These are phyloP conservation scores for Epichloe scottii DNA, from an alignment of 2,329 filamentous ascomycete genomes.

Conservation along the genomic window DNA sequence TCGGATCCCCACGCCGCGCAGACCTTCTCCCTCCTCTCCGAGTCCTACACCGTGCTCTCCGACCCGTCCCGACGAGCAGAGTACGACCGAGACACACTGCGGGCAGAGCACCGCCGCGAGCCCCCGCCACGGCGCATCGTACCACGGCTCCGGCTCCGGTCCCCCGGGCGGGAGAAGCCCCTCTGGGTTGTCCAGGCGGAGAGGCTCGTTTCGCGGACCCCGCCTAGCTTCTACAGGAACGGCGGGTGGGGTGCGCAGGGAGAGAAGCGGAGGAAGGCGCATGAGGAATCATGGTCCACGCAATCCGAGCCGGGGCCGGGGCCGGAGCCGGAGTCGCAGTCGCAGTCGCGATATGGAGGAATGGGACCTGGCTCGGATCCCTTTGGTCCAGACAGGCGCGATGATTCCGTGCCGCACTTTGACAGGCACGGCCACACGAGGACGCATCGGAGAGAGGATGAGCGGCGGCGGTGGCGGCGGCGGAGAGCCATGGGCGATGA, in stretches of 20 bases:
- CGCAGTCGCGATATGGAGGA: conserved; percentile 23
- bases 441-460: conserved; percentile 56
- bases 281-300: conserved; percentile 28
- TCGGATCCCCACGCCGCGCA: conserved; percentile 56
- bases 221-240: conserved; percentile 74
- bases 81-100: conserved; percentile 65
- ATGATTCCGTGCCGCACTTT: conserved; percentile 58
- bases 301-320: conserved; percentile 5
- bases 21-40: conserved; percentile 72
- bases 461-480: conserved; percentile 21
- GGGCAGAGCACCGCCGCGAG: conserved; percentile 21
- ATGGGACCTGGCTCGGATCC: conserved; percentile 48
- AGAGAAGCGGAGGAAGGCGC: conserved; percentile 44
- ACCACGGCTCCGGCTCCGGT: conserved; percentile 39
- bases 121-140: conserved; percentile 30
- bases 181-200: conserved; percentile 65
- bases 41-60: conserved; percentile 70
- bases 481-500: conserved; percentile 27
- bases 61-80: conserved; percentile 58
- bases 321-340: background rate
- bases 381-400: conserved; percentile 29
- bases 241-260: conserved; percentile 63
- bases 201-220: conserved; percentile 73
- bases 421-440: conserved; percentile 59
- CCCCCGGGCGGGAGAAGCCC: conserved; percentile 66